These are phyloP conservation scores for Cucurbitaria berberidis DNA, from an alignment of 2,329 filamentous ascomycete species.

Conservation along the genomic window DNA sequence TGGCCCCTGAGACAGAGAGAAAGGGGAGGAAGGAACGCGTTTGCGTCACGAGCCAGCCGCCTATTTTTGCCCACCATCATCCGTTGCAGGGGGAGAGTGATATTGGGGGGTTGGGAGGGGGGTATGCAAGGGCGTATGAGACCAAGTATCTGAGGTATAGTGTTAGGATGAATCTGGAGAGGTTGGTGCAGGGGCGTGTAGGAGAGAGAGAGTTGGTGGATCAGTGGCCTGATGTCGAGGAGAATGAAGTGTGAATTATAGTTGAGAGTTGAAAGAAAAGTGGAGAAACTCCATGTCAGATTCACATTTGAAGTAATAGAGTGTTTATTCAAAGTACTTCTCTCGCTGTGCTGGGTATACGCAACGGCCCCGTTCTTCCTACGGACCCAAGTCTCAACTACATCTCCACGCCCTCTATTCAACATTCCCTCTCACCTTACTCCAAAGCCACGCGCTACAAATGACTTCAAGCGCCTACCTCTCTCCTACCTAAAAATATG, in stretches of 20 bases:
- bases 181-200: slow-evolving; percentile 24
- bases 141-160: slow-evolving; percentile 41
- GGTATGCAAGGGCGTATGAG: slow-evolving; percentile 39
- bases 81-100: slow-evolving; percentile 38
- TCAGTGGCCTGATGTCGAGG: slow-evolving; percentile 37
- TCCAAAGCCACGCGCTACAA: not conserved
- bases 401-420: not conserved
- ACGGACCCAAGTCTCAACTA: not conserved
- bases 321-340: not conserved
- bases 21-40: slow-evolving; percentile 28
- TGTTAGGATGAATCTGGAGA: slow-evolving; percentile 42
- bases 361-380: not conserved
- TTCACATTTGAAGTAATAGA: not conserved
- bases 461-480: not conserved
- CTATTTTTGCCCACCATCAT: slow-evolving; percentile 41
- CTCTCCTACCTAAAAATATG: not conserved
- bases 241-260: not conserved
- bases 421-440: not conserved
- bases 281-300: too few relatives aligned
- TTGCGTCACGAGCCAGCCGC: slow-evolving; percentile 36
- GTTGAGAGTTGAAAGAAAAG: too few relatives aligned
- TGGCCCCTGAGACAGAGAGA: slow-evolving; percentile 8
- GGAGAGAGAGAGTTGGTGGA: slow-evolving; percentile 29
- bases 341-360: not conserved
- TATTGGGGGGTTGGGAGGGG: slow-evolving; percentile 39